phyloP scores from a whole-genome alignment of 208 protist genomes.

The Acanthamoeba rhysodes region DNA sequence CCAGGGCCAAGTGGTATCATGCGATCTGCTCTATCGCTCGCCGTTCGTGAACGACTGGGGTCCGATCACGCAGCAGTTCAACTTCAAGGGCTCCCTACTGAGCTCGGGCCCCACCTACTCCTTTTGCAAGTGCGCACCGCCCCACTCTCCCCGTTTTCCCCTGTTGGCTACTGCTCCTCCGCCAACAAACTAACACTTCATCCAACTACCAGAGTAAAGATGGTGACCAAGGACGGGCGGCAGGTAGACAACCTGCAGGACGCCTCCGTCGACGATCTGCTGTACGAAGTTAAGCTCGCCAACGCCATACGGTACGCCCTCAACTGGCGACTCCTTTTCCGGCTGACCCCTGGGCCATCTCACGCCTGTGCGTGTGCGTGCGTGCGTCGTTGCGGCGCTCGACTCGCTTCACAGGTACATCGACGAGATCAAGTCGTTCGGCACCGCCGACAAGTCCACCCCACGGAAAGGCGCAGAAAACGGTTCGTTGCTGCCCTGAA shows the following conservation, averaged over 20 bases:
- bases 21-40: constrained; percentile 1
- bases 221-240: constrained; percentile 11
- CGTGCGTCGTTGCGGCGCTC: too few species aligned
- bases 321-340: not conserved
- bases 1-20: not conserved
- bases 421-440: constrained; percentile 37
- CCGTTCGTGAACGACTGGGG: constrained; percentile 22
- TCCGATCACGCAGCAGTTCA: constrained; percentile 9
- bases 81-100: constrained; percentile 21
- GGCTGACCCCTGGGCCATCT: too few species aligned
- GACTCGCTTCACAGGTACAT: not conserved
- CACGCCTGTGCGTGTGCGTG: too few species aligned
- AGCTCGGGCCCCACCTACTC: not conserved
- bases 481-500: not conserved
- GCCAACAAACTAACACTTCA: too few species aligned
- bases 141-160: not conserved
- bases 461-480: not conserved
- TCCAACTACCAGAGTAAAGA: not conserved
- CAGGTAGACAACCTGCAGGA: constrained; percentile 25
- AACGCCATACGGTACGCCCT: not conserved
- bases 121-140: constrained; percentile 20
- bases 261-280: not conserved
- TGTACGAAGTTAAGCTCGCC: not conserved
- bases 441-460: not conserved
- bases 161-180: too few species aligned